Evolutionary conservation across 495 filamentous ascomycete species (phyloP).

Genomic region (Pyrenopolyporus hunteri): DNA sequence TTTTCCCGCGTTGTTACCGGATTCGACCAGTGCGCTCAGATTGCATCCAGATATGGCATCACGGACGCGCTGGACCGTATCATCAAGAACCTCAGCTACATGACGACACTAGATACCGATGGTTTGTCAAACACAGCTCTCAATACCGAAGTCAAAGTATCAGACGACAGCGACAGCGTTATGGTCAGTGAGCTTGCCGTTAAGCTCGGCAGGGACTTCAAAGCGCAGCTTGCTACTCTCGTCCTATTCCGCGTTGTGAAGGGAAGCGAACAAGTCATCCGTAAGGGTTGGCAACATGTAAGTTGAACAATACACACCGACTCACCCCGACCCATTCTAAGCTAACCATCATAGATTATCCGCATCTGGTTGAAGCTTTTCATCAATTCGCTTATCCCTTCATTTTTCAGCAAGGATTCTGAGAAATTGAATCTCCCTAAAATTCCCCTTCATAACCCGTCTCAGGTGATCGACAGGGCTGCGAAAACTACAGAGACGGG

Average conservation of each 20-base stretch:
- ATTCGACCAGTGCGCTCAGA: slow-evolving; percentile 94
- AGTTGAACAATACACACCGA: too few species aligned
- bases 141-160: slow-evolving; percentile 95
- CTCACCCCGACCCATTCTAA: slow-evolving; percentile 19
- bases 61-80: slow-evolving; percentile 91
- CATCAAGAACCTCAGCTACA: slow-evolving; percentile 83
- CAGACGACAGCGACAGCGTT: slow-evolving; percentile 86
- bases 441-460: slow-evolving; percentile 90
- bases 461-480: slow-evolving; percentile 88
- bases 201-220: slow-evolving; percentile 92
- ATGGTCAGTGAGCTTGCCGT: slow-evolving; percentile 99
- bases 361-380: slow-evolving; percentile 95
- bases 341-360: slow-evolving; percentile 64
- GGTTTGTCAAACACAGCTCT: slow-evolving; percentile 79
- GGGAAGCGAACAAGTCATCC: slow-evolving; percentile 78
- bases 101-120: slow-evolving; percentile 82
- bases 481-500: slow-evolving; percentile 77
- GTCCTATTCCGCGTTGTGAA: slow-evolving; percentile 90
- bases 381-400: slow-evolving; percentile 89
- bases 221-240: slow-evolving; percentile 90
- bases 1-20: slow-evolving; percentile 91
- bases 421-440: slow-evolving; percentile 75
- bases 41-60: slow-evolving; percentile 83
- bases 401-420: slow-evolving; percentile 75
- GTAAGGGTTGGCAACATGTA: slow-evolving; percentile 83